Evolutionary conservation across 208 protist genomes (phyloP), one percentile per base, ranked within the genome.

Genomic region (Leishmania braziliensis): DNA sequence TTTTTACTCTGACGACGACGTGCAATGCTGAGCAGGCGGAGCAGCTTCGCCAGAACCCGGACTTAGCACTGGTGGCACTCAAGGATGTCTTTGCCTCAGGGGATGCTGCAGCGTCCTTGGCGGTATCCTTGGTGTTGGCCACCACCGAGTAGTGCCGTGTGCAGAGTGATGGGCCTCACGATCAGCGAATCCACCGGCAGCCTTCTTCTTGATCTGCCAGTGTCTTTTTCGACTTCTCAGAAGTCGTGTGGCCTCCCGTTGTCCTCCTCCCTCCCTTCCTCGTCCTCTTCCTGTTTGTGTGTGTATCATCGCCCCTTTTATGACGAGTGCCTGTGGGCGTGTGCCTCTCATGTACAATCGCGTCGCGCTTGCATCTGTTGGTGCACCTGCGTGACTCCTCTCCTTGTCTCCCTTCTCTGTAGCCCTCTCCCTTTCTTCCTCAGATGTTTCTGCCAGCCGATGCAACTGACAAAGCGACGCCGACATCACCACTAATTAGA

Each of bases 21-120:
- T 86, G 91, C 58, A 29, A 81, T 26, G 74, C 65, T 12, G 82
- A 82, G 43, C 71, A 70, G 74, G 83, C 89, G 53, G 70, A 78
- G 50, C 23, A 8, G 10, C 58, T 92, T 63, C 80, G 83, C 66
- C 60, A 77, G 36, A 53, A 20, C 53, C 26, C 26, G 1, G 36
- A 36, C 8, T 77, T 89, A 4, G 65, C 89, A 43, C 84, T 86
- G 12, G 65, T 93, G 48, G 84, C 80, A 6, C 74, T 95, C n/a
- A 85, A 88, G 39, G 88, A 93, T 1, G 66, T 92, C 9, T 33
- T 68, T 20, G 73, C 76, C 20, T 79, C 88, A 23, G 87, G 86
- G 50, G 92, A 95, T 73, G 87, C 84, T n/a, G 91, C 90, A 78
- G 88, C 90, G 0, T 71, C 84, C n/a, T 73, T 95, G 29, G 89